A percentile compares a stretch with the other conserved stretches of the same genome.
Conservation (phyloP, 139 green algal genomes). For the Coelastrella sp. region DNA sequence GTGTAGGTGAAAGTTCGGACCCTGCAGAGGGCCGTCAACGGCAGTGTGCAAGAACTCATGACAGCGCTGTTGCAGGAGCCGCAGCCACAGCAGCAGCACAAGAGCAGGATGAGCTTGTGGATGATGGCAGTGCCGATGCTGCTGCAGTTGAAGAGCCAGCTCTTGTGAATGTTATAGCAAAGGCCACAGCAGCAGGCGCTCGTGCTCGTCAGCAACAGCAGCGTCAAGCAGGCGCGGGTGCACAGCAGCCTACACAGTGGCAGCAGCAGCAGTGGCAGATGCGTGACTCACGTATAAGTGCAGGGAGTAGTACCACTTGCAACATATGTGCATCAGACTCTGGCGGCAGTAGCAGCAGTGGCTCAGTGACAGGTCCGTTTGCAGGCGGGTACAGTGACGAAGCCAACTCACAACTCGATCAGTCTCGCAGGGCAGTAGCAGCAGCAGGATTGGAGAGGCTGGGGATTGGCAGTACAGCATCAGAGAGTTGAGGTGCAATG, state of each 20-base stretch:
- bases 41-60: background rate
- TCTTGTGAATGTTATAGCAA: background rate
- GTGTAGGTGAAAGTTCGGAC: conserved; percentile 16
- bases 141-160: background rate
- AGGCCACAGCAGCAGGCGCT: conserved; percentile 31
- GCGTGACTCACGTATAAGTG: background rate
- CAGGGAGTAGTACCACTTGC: conserved; percentile 35
- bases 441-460: conserved; percentile 2
- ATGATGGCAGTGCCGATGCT: background rate
- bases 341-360: background rate
- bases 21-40: background rate
- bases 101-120: background rate
- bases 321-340: conserved; percentile 37
- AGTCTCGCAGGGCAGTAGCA: background rate
- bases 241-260: background rate
- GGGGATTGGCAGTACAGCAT: background rate
- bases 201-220: conserved; percentile 36
- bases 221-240: background rate
- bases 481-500: background rate
- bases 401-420: background rate
- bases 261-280: conserved; percentile 10
- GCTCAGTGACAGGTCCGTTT: conserved; percentile 15
- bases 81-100: conserved; percentile 3
- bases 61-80: background rate
- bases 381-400: background rate